phyloP scores from a whole-genome alignment of 768 basidiomycete genomes.

The Suillus occidentalis region DNA sequence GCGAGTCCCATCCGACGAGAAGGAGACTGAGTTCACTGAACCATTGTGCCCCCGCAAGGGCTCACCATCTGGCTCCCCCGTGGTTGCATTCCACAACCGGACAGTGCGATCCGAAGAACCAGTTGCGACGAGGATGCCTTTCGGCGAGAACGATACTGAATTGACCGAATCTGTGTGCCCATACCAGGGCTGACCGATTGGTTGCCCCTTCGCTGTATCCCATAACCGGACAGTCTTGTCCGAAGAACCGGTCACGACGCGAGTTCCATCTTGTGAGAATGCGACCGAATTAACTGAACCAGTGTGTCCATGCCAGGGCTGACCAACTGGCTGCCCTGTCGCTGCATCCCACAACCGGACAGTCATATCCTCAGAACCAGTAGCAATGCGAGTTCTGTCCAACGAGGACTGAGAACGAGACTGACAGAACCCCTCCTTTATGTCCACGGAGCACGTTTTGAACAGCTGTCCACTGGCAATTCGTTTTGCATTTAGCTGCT shows the following conservation, averaged over 20 bases:
- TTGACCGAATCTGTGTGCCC: constrained; percentile 1
- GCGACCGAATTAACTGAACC: neutral
- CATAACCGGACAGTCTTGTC: neutral
- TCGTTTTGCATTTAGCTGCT: neutral
- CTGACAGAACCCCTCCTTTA: neutral
- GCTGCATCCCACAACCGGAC: neutral
- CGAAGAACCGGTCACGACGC: neutral
- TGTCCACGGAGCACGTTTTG: constrained; percentile 13
- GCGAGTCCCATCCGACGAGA: constrained; percentile 12
- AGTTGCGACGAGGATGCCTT: constrained; percentile 4
- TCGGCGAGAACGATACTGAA: constrained; percentile 8
- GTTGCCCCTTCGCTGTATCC: neutral
- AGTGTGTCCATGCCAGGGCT: neutral
- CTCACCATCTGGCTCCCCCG: constrained; percentile 4
- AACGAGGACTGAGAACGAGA: neutral
- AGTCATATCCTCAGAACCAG: neutral
- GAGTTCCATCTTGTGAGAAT: neutral
- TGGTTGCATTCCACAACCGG: constrained; percentile 5
- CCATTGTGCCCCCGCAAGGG: constrained; percentile 6
- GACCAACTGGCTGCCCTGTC: neutral
- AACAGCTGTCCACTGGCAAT: constrained; percentile 17
- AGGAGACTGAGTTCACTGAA: constrained; percentile 5
- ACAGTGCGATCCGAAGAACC: constrained; percentile 3
- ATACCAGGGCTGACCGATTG: neutral
- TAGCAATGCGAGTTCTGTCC: neutral